These are phyloP conservation scores for Coemansia sp. DNA, from an alignment of 192 early-diverging fungal species.

Conservation along the genomic window DNA sequence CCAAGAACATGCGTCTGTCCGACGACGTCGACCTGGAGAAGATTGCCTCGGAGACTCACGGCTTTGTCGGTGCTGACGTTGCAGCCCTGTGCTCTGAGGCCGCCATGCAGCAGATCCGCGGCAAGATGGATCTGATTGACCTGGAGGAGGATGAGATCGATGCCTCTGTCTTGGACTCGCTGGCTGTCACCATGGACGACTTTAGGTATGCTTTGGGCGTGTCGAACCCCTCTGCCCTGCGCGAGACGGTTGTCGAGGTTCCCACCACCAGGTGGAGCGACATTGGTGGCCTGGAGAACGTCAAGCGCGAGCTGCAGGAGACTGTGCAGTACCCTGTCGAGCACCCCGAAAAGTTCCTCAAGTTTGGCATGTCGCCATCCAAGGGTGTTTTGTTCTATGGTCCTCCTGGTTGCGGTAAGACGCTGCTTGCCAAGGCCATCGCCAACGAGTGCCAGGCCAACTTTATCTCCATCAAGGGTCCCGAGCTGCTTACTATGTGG, in stretches of 20 bases:
- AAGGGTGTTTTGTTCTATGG: conserved; percentile 99
- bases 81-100: conserved; percentile 98
- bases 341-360: conserved; percentile 99
- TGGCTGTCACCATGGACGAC: conserved; percentile 98
- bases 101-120: conserved; percentile 99
- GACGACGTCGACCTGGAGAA: conserved; percentile 98
- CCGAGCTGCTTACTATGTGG: conserved; percentile 99
- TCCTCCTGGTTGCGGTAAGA: conserved; percentile 98
- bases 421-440: conserved; percentile 98
- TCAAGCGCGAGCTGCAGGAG: conserved; percentile 98
- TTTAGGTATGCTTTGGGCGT: conserved; percentile 92
- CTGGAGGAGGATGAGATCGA: conserved; percentile 98
- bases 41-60: conserved; percentile 97
- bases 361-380: conserved; percentile 93
- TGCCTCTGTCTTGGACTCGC: conserved; percentile 91
- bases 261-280: conserved; percentile 95
- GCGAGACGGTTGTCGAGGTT: conserved; percentile 98
- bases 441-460: conserved; percentile 99
- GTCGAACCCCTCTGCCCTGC: conserved; percentile 97
- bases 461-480: conserved; percentile 99
- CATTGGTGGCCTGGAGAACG: conserved; percentile 96
- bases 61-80: conserved; percentile 96
- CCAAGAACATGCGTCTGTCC: conserved; percentile 98
- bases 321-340: conserved; percentile 99
- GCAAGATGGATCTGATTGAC: conserved; percentile 99